Evolutionary conservation across 352 stramenopile genomes (phyloP).

Genomic region (Pythium myriotylum): DNA sequence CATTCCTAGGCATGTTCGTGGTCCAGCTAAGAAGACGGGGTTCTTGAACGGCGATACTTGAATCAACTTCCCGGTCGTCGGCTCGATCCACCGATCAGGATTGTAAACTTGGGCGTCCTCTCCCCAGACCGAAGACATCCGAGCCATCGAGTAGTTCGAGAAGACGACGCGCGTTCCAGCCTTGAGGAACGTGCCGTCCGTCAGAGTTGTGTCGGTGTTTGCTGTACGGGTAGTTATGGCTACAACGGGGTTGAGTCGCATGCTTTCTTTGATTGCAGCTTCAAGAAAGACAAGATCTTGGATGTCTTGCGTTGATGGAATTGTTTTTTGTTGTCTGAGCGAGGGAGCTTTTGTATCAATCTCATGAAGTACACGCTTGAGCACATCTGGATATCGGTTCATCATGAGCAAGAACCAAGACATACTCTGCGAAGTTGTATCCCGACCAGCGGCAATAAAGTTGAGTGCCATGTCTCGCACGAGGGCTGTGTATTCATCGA

Average conservation of each 20-base stretch:
- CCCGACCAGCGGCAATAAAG: constrained; percentile 76
- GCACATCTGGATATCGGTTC: constrained; percentile 58
- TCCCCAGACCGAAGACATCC: constrained; percentile 50
- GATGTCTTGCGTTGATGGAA: constrained; percentile 49
- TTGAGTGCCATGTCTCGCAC: constrained; percentile 77
- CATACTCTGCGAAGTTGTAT: constrained; percentile 72
- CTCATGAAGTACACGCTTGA: constrained; percentile 45
- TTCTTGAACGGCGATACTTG: constrained; percentile 52
- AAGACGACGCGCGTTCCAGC: constrained; percentile 46
- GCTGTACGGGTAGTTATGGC: constrained; percentile 41
- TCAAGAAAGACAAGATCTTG: constrained; percentile 59
- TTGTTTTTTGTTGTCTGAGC: constrained; percentile 11
- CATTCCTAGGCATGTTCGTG: constrained; percentile 63
- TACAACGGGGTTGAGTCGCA: constrained; percentile 63
- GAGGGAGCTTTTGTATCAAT: constrained; percentile 37
- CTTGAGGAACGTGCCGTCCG: constrained; percentile 56
- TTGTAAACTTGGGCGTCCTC: constrained; percentile 55
- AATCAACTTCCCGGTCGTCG: constrained; percentile 35
- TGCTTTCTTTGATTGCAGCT: constrained; percentile 59
- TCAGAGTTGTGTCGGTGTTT: constrained; percentile 51
- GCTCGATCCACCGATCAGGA: constrained; percentile 66
- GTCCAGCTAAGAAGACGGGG: constrained; percentile 54
- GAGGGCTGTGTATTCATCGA: constrained; percentile 31
- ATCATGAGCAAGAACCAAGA: constrained; percentile 82
- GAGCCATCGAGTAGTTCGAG: constrained; percentile 46